Percentiles rank a stretch among this genome's conserved stretches.
These are phyloP conservation scores for Botrytis fragariae DNA, from an alignment of 2,329 filamentous ascomycete species.

Conservation along the genomic window DNA sequence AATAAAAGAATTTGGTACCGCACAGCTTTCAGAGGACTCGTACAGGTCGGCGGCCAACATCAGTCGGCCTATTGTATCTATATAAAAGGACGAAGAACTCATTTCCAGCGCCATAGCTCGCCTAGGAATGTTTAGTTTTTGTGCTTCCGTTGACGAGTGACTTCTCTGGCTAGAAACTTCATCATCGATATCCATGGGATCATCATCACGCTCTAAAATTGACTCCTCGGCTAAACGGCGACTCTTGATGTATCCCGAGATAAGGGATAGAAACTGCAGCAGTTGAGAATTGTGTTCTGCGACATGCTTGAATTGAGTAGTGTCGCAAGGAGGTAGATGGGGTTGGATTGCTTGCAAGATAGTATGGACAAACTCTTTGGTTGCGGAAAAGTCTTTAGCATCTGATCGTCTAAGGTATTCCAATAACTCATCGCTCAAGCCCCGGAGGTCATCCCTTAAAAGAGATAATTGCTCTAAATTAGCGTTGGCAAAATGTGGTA, in stretches of 20 bases:
- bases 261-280: conserved; percentile 29
- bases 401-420: conserved; percentile 26
- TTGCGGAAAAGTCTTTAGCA: conserved; percentile 21
- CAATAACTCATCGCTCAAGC: conserved; percentile 28
- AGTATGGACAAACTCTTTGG: conserved; percentile 27
- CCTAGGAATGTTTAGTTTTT: conserved; percentile 44
- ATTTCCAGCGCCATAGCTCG: conserved; percentile 30
- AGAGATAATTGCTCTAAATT: conserved; percentile 24
- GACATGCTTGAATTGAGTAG: conserved; percentile 25
- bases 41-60: conserved; percentile 30
- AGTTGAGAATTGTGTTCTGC: conserved; percentile 28
- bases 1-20: conserved; percentile 51
- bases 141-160: conserved; percentile 42
- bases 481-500: conserved; percentile 30
- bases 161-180: conserved; percentile 61
- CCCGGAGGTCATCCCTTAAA: conserved; percentile 26
- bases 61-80: conserved; percentile 29
- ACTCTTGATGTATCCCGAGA: conserved; percentile 29
- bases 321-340: conserved; percentile 32
- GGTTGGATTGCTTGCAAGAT: conserved; percentile 35
- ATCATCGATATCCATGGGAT: conserved; percentile 66
- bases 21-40: conserved; percentile 33
- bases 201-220: conserved; percentile 40
- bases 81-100: conserved; percentile 33
- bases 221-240: conserved; percentile 15